Evolutionary conservation across 2,329 filamentous ascomycete genomes (phyloP), one percentile per base, ranked within the genome.

Genomic region (Aspergillus alliaceus): DNA sequence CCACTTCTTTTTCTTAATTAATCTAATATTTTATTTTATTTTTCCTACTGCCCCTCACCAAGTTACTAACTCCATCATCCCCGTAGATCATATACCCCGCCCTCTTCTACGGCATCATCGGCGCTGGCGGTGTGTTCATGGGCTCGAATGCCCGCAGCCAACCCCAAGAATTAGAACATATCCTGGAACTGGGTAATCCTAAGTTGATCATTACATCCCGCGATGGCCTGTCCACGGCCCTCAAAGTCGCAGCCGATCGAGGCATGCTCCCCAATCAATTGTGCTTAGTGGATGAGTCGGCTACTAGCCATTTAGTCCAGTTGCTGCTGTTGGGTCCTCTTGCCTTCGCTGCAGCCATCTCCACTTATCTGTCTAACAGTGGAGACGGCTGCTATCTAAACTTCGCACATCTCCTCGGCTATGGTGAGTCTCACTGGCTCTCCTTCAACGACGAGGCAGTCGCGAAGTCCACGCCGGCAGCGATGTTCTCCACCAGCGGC

Each of bases 401-500:
- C 50, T 69, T 74, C 39, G 64, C 70, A 7, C 62, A 77, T 51
- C 69, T 84, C 29, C 67, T 84, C 29, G 56, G 69, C 24, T 68
- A 77, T 60, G 76, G 78, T 14, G 75, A 81, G 66, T 69, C 72
- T n/a, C 73, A 79, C 72, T 85, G 79, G 81, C 61, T 74, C 32
- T 70, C 68, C 18, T 81, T 79, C 72, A 68, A 79, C 57, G 72
- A 75, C 58, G 76, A 70, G 63, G 66, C 55, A 22, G 69, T 61
- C 52, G 77, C 73, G 63, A 80, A 77, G 65, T 76, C 69, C 63
- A 87, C 79, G 7, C 77, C 72, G 20, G 84, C 75, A 24, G 82
- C 70, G 66, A 78, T 77, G 70, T 77, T 75, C 56, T 84, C 82
- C 64, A 85, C 80, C 59, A 83, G 79, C 46, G 85, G 85, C 1